Percentiles rank a stretch among this genome's conserved stretches.
Conservation (phyloP, 495 filamentous ascomycete genomes). For the Aspergillus conjunctus region DNA sequence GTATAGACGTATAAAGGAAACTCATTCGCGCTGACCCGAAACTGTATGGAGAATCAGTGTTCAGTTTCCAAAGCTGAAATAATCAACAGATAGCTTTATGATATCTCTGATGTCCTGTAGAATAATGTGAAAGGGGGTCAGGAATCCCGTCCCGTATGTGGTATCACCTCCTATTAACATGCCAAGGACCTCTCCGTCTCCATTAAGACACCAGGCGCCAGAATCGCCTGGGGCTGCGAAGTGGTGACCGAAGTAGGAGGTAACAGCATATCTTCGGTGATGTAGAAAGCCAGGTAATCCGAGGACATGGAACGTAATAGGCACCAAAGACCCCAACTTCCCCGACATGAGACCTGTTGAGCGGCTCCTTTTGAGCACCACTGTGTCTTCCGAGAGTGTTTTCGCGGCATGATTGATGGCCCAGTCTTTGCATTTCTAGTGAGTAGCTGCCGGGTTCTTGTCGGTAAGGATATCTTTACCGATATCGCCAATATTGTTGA, state of each 20-base stretch:
- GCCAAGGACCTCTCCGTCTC: conserved; percentile 3
- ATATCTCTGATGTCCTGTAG: not conserved
- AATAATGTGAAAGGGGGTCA: not conserved
- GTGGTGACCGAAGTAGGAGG: not conserved
- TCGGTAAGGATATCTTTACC: not conserved
- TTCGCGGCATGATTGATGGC: not conserved
- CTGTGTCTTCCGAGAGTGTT: not conserved
- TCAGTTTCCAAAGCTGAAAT: not conserved
- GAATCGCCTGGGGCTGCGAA: conserved; percentile 1
- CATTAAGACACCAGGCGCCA: conserved; percentile 5
- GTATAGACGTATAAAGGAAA: no score
- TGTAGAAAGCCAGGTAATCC: not conserved
- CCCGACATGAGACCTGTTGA: not conserved
- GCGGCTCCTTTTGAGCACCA: not conserved
- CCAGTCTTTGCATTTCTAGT: not conserved
- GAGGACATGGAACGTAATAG: not conserved
- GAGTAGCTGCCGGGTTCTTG: not conserved
- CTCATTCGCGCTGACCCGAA: not conserved
- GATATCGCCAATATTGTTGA: not conserved
- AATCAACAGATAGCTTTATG: not conserved
- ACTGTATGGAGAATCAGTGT: not conserved
- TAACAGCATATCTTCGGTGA: not conserved
- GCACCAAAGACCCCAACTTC: not conserved
- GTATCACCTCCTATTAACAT: conserved; percentile 1
- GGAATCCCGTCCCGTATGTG: not conserved